A percentile compares a stretch with the other conserved stretches of the same genome.
Conservation (phyloP, 768 basidiomycete genomes). For the Pleurotus salmoneostramineus region DNA sequence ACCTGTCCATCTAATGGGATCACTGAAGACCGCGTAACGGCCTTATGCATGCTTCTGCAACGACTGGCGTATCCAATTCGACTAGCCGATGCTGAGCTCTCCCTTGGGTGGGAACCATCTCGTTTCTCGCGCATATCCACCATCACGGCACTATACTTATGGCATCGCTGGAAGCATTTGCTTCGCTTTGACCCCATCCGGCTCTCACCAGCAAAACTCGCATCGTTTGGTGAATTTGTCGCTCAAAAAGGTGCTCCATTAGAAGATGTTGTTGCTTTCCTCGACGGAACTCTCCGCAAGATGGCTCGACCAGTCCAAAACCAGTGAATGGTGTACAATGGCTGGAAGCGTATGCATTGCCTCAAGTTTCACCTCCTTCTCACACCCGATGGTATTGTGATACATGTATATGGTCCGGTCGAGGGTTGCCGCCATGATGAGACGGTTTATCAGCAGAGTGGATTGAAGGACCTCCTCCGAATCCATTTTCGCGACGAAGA, state of each 20-base stretch:
- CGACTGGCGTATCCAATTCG: constrained; percentile 8
- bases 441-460: constrained; percentile 14
- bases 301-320: constrained; percentile 2
- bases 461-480: constrained; percentile 8
- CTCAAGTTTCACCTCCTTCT: neutral
- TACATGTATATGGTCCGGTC: constrained; percentile 14
- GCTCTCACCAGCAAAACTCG: constrained; percentile 4
- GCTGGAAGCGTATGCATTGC: constrained; percentile 13
- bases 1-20: constrained; percentile 1
- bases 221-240: neutral
- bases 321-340: constrained; percentile 15
- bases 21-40: constrained; percentile 7
- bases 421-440: constrained; percentile 14
- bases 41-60: constrained; percentile 12
- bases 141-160: neutral
- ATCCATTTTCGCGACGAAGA: constrained; percentile 12
- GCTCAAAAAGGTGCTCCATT: constrained; percentile 9
- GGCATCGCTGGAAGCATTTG: constrained; percentile 14
- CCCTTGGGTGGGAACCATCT: constrained; percentile 14
- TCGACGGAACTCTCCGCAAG: constrained; percentile 12
- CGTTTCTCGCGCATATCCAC: constrained; percentile 13
- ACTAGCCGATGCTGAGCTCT: constrained; percentile 11
- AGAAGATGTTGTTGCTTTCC: constrained; percentile 9
- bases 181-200: constrained; percentile 10
- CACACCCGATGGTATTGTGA: constrained; percentile 13